These are phyloP conservation scores for Amesomyces nigricolor DNA, from an alignment of 2,329 filamentous ascomycete species.

Conservation along the genomic window DNA sequence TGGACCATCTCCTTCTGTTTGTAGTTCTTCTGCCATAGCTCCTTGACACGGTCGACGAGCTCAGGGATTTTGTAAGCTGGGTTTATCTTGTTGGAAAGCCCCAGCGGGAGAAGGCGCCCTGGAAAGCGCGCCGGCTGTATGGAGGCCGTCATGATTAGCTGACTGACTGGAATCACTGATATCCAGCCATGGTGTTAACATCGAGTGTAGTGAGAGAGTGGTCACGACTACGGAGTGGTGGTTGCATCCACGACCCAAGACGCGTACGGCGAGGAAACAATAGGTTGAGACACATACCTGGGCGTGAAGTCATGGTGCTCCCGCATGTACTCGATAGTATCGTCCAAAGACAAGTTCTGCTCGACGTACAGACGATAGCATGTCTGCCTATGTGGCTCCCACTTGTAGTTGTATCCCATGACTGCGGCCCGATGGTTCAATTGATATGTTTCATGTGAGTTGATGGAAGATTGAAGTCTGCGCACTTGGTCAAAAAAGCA, in stretches of 20 bases:
- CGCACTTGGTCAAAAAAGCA: not conserved
- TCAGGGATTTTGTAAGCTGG: constrained; percentile 63
- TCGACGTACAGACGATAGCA: constrained; percentile 64
- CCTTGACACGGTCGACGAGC: constrained; percentile 63
- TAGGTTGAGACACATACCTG: constrained; percentile 45
- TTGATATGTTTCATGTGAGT: not conserved
- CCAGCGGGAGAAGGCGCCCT: constrained; percentile 73
- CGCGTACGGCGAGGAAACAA: constrained; percentile 1
- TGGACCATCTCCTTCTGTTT: constrained; percentile 68
- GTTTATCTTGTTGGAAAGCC: constrained; percentile 68
- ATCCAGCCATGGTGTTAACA: not conserved
- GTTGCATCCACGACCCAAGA: too few relatives aligned
- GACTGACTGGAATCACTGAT: not conserved
- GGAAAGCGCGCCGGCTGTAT: constrained; percentile 66
- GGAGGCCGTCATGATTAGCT: not conserved
- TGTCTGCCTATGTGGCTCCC: constrained; percentile 40
- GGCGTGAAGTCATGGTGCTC: constrained; percentile 61
- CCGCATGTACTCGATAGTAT: constrained; percentile 69
- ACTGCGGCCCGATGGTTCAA: not conserved
- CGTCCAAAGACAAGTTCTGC: constrained; percentile 65
- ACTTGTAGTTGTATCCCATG: constrained; percentile 46
- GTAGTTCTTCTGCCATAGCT: constrained; percentile 73
- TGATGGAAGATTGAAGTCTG: not conserved
- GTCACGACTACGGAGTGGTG: not conserved
- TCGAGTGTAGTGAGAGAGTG: not conserved